Conservation (phyloP, 23 red algal species). For the Gracilaria domingensis region DNA sequence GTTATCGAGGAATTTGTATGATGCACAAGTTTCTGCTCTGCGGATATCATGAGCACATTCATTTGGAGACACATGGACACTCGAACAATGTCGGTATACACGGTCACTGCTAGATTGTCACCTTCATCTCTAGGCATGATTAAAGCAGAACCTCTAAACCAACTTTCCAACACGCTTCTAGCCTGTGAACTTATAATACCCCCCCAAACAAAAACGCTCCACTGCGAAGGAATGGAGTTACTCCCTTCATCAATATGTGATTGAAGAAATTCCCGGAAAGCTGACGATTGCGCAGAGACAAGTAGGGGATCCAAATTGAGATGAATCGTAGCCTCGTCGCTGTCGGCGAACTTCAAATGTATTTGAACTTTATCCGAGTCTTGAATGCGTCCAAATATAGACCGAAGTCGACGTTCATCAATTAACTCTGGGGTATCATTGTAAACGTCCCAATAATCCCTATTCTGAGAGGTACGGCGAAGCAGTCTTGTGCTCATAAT, state of each 20-base stretch:
- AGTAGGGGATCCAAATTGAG: background rate
- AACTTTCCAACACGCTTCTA: background rate
- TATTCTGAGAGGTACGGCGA: background rate
- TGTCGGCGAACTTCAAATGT: background rate
- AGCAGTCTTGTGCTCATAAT: constrained; percentile 10
- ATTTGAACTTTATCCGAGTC: constrained; percentile 8
- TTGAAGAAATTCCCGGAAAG: background rate
- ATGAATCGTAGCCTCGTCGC: background rate
- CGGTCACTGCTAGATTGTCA: background rate
- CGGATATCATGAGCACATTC: constrained; percentile 3
- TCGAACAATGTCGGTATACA: background rate
- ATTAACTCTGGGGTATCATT: background rate
- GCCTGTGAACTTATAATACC: background rate
- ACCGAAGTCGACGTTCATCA: constrained; percentile 12
- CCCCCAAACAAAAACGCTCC: background rate
- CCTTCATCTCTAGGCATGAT: background rate
- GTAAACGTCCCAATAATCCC: constrained; percentile 30
- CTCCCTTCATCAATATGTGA: background rate
- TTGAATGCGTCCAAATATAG: constrained; percentile 26
- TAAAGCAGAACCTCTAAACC: constrained; percentile 7
- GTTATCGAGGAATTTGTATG: background rate
- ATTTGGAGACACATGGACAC: constrained; percentile 18
- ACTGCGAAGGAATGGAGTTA: background rate
- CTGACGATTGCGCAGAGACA: background rate
- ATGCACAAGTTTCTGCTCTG: background rate